phyloP scores from a whole-genome alignment of 257 asterid genomes.

The Scutellaria barbata region DNA sequence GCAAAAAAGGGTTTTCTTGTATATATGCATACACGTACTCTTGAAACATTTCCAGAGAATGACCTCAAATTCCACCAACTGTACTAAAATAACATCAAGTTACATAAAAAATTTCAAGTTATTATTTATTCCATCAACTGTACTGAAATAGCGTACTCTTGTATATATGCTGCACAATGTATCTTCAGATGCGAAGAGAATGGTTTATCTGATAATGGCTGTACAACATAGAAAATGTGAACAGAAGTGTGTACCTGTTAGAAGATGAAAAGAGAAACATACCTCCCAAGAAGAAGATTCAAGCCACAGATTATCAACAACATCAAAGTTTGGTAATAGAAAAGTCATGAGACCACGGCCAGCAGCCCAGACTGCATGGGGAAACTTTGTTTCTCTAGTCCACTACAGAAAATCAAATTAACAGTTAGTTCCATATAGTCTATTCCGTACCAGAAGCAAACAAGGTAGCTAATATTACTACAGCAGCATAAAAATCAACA shows the following conservation, averaged over 20 bases:
- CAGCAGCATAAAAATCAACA: slow-evolving; percentile 8
- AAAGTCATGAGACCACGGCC: slow-evolving; percentile 94
- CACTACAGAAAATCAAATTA: slow-evolving; percentile 53
- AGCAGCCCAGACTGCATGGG: slow-evolving; percentile 99
- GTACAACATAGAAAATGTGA: slow-evolving; percentile 16
- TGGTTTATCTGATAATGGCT: slow-evolving; percentile 7
- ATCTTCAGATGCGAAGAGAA: slow-evolving; percentile 22
- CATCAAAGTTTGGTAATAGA: slow-evolving; percentile 87
- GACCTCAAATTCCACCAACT: neutral
- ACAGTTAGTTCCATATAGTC: slow-evolving; percentile 22
- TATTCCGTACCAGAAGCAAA: neutral
- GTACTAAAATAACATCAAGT: slow-evolving; percentile 2
- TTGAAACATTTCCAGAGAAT: slow-evolving; percentile 5
- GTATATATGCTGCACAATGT: slow-evolving; percentile 11
- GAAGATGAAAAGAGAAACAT: slow-evolving; percentile 36
- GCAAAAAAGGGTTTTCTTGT: neutral
- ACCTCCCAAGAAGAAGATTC: slow-evolving; percentile 98
- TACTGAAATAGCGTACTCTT: too few relatives aligned
- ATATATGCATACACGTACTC: neutral
- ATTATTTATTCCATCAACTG: neutral
- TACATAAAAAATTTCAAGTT: slow-evolving; percentile 5
- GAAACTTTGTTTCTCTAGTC: slow-evolving; percentile 83
- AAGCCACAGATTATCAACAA: slow-evolving; percentile 90
- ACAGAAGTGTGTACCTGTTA: slow-evolving; percentile 9
- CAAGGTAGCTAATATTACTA: slow-evolving; percentile 2